phyloP scores from a whole-genome alignment of 2,329 filamentous ascomycete species.

The Aspergillus ustus region DNA sequence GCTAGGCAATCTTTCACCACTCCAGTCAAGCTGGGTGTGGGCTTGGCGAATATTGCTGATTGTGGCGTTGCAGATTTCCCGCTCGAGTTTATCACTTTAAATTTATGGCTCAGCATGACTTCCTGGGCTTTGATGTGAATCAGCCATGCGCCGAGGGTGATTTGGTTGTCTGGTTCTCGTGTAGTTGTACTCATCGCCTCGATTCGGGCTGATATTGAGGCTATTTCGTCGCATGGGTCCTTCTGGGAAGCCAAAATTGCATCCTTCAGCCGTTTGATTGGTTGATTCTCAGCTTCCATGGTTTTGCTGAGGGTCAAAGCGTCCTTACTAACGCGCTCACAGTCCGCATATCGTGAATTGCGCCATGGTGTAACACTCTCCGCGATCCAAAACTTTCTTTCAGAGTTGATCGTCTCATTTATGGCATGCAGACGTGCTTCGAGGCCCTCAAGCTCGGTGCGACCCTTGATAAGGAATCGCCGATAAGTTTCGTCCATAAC shows the following conservation, averaged over 20 bases:
- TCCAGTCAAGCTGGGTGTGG: not conserved
- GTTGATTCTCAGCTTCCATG: constrained; percentile 6
- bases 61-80: not conserved
- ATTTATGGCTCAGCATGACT: constrained; percentile 1
- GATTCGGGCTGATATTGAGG: constrained; percentile 1
- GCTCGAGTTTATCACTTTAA: not conserved
- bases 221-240: constrained; percentile 1
- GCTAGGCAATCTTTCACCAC: not conserved
- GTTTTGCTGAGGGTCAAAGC: constrained; percentile 1
- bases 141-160: constrained; percentile 3
- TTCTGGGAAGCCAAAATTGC: not conserved
- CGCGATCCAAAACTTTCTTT: not conserved
- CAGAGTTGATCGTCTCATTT: not conserved
- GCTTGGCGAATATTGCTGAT: not conserved
- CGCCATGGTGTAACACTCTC: not conserved
- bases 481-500: constrained; percentile 22
- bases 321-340: not conserved
- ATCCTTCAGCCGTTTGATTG: constrained; percentile 5
- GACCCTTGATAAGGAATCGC: constrained; percentile 14
- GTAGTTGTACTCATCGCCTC: not conserved
- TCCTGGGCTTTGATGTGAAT: constrained; percentile 1
- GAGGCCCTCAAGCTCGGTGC: constrained; percentile 2
- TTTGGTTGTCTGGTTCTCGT: constrained; percentile 2
- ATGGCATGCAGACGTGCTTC: constrained; percentile 2
- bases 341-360: not conserved